Evolutionary conservation across 192 early-diverging fungal species (phyloP).

Genomic region (Backusella tuberculispora): DNA sequence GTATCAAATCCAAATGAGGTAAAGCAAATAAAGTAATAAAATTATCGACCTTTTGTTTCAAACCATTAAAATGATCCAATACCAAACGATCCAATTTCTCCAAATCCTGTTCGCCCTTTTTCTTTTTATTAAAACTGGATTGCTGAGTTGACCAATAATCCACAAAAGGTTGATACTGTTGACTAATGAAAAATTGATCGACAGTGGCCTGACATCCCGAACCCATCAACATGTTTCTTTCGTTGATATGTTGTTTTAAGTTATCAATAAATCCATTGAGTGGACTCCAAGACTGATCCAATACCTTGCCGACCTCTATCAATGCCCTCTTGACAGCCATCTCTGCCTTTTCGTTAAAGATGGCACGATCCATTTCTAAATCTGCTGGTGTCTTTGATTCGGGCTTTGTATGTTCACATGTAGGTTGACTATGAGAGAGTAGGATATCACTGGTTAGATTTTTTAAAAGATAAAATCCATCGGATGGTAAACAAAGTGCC

Average conservation of each 20-base stretch:
- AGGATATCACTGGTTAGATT: conserved; percentile 66
- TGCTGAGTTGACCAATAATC: conserved; percentile 50
- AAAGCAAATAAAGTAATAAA: not conserved
- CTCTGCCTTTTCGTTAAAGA: conserved; percentile 69
- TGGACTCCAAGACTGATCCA: conserved; percentile 67
- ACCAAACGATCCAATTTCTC: not conserved
- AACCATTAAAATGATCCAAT: not conserved
- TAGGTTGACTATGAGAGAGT: conserved; percentile 70
- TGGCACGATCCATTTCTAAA: conserved; percentile 67
- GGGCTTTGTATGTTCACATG: conserved; percentile 70
- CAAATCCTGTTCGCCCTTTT: not conserved
- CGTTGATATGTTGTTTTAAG: conserved; percentile 20
- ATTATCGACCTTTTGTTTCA: not conserved
- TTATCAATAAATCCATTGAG: conserved; percentile 38
- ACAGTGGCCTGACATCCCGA: conserved; percentile 23
- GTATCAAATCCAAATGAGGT: not conserved
- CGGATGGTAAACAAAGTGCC: conserved; percentile 60
- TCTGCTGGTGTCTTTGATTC: conserved; percentile 68
- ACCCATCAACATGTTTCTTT: conserved; percentile 32
- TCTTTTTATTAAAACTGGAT: not conserved
- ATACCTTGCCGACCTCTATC: conserved; percentile 59
- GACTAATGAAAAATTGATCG: conserved; percentile 25
- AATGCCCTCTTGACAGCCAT: conserved; percentile 58
- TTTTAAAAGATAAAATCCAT: conserved; percentile 67
- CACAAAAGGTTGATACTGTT: conserved; percentile 43